Evolutionary conservation across 192 early-diverging fungal genomes (phyloP), one percentile per base, ranked within the genome.

Genomic region (Gamsiella multidivaricata): DNA sequence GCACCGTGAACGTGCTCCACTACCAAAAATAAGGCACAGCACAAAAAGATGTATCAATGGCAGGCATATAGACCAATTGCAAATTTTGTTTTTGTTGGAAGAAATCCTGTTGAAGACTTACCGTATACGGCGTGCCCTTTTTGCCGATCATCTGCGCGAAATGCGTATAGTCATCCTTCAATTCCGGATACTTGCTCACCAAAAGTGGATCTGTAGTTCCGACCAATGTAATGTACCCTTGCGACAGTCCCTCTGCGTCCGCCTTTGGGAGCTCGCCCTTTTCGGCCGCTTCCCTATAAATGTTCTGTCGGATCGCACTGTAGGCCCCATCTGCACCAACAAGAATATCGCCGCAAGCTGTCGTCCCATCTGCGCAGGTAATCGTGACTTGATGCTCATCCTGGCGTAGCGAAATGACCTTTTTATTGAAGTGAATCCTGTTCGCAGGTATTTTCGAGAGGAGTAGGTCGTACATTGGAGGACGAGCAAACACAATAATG

Each of bases 271-370:
- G 28, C 1, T 8, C 33, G 17, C 51, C 37, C 18, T 15, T 14
- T 28, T 39, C 34, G n/a, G 18, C 20, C 12, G 37, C 20, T 3
- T 41, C 34, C 26, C 50, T 49, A 26, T 57, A 68, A 3, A 68
- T 25, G 34, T 17, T n/a, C 66, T 52, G 34, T 1, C 66, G 66
- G 10, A 69, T 46, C 10, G 20, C 37, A 6, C 53, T 56, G 45
- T 58, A 57, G 36, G 54, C 55, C n/a, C 66, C 66, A n/a, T 69
- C 66, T 17, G 55, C 66, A 7, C 54, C 66, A 3, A 68, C 55
- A 25, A 69, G 66, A 6, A 69, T 58, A 25, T 69, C 66, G 15
- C 66, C 66, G 12, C 41, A 45, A 8, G 34, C 18, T 10, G 55
- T 58, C 0, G 54, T 41, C 5, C 53, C 33, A 25, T 69, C 66